Evolutionary conservation across 139 green algal species (phyloP).

Genomic region (Micractinium sp.): DNA sequence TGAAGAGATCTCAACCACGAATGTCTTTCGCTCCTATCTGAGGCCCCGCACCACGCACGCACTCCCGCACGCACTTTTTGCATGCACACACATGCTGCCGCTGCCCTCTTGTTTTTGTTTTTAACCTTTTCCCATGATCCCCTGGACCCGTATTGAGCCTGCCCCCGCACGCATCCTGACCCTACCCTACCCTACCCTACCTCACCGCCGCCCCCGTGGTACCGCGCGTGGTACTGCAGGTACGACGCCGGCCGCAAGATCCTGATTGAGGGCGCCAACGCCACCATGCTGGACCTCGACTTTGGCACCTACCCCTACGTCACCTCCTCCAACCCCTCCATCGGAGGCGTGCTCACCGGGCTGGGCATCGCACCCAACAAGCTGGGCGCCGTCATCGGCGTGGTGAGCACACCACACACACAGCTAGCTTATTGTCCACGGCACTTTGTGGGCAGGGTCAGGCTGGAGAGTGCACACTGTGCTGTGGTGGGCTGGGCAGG

Average conservation of each 20-base stretch:
- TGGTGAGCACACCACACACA: slow-evolving; percentile 73
- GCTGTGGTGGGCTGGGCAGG: neutral
- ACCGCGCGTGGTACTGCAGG: neutral
- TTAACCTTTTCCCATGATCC: too few species aligned
- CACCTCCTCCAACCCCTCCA: slow-evolving; percentile 96
- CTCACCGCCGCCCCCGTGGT: neutral
- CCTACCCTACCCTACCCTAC: neutral
- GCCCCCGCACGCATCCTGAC: neutral
- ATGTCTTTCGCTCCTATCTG: slow-evolving; percentile 36
- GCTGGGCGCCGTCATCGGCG: slow-evolving; percentile 91
- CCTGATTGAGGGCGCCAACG: slow-evolving; percentile 98
- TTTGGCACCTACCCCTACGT: slow-evolving; percentile 99
- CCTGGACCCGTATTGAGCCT: neutral
- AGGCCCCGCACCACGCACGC: neutral
- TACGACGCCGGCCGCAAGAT: slow-evolving; percentile 81
- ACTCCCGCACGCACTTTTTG: neutral
- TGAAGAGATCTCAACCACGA: slow-evolving; percentile 9
- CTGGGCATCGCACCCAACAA: slow-evolving; percentile 93
- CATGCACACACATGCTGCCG: neutral
- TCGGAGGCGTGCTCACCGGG: slow-evolving; percentile 93
- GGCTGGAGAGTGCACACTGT: too few species aligned
- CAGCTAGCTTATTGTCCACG: too few species aligned
- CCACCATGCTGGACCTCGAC: slow-evolving; percentile 99
- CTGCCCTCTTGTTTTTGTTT: neutral
- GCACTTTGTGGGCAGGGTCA: neutral